Base-by-base conservation (phyloP, 306 rosid species). In the Morella rubra region DNA sequence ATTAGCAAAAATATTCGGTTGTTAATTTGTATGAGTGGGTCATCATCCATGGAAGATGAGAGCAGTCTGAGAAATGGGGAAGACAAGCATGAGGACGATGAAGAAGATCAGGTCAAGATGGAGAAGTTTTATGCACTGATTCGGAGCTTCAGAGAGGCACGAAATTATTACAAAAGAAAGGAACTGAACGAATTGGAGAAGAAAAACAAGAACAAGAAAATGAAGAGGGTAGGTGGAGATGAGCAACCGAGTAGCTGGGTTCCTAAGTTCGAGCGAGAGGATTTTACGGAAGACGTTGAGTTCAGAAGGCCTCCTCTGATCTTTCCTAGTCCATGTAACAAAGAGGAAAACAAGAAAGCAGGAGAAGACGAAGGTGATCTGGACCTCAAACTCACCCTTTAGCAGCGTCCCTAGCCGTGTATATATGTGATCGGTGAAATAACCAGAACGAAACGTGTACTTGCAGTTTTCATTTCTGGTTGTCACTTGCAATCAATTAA, bases 361-460 rank as follows among this genome's bases (percentile, higher is more conserved):
- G 32, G 22, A 45, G 41, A 52, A 55, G 12, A 61, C 6, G 61
- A 77, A 15, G 27, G 13, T 44, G 44, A 50, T 32, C 76, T 87
- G 14, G 84, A 85, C 19, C 91, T 88, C 70, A 81, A 79, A 49
- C 83, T 88, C 12, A 58, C 86, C 55, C 89, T 88, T 11, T 85
- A 83, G 45, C 50, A 41, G 32, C 32, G 32, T 27, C 32, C 32
- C 32, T 27, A n/a, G n/a, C n/a, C n/a, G n/a, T n/a, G 32, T 27
- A 1, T 27, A 27, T 24, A 24, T 24, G 1, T 1, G 27, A 24
- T 24, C 27, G 27, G 32, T 1, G 32, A 27, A 27, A 27, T 27
- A 27, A 27, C 32, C 2, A 27, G 1, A 27, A 27, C 32, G 32
- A 27, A 27, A 27, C 32, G 32, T 27, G 32, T 27, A 27, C 32